Percentiles rank a stretch among this genome's conserved stretches.
Evolutionary conservation across 2,329 filamentous ascomycete genomes (phyloP).

Genomic region (Colletotrichum nymphaeae): DNA sequence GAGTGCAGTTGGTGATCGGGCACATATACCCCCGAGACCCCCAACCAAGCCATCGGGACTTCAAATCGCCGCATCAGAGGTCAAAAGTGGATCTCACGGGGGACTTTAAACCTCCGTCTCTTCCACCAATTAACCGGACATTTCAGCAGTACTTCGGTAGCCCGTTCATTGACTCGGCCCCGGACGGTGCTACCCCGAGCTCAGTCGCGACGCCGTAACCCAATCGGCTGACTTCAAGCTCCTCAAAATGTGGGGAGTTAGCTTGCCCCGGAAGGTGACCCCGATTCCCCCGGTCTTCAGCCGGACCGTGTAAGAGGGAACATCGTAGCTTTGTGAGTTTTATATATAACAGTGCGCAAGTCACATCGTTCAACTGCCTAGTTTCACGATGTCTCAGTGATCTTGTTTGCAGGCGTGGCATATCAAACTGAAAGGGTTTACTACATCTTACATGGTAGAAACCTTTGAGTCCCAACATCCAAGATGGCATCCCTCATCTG

Average conservation of each 20-base stretch:
- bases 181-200: slow-evolving; percentile 5
- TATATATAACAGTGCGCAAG: not conserved
- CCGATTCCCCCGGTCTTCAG: slow-evolving; percentile 1
- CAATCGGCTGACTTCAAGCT: slow-evolving; percentile 14
- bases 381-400: not conserved
- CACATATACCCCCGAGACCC: not conserved
- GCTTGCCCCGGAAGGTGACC: not conserved
- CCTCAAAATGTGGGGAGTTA: slow-evolving; percentile 23
- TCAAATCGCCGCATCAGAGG: slow-evolving; percentile 1
- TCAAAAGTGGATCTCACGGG: not conserved
- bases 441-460: no score
- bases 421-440: no score
- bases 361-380: no score
- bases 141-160: not conserved
- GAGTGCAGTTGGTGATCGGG: not conserved
- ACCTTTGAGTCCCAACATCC: not conserved
- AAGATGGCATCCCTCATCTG: not conserved
- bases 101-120: slow-evolving; percentile 15
- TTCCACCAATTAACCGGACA: not conserved
- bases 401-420: not conserved
- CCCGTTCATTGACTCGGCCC: slow-evolving; percentile 15
- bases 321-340: not conserved
- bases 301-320: not conserved
- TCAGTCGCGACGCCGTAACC: not conserved
- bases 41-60: not conserved